Conservation (phyloP, 1,139 yeast species). For the Pneumocystis canis region DNA sequence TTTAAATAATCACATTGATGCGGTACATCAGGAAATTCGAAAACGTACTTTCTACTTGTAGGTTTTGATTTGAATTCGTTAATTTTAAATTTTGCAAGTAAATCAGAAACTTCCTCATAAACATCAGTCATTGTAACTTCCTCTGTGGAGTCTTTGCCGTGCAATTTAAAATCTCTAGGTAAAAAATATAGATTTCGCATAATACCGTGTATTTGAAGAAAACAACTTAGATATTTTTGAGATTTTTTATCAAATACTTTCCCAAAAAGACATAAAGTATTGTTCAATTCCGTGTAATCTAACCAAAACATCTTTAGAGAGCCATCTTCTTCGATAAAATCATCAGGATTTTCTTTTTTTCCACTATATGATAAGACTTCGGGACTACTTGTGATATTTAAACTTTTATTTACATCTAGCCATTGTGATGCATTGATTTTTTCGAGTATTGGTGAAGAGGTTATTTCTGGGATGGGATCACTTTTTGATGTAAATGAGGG, state of each 20-base stretch:
- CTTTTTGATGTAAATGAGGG: constrained; percentile 1
- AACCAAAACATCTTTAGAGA: constrained; percentile 72
- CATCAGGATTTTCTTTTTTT: constrained; percentile 11
- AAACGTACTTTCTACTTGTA: constrained; percentile 67
- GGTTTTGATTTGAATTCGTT: constrained; percentile 54
- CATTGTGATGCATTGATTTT: constrained; percentile 12
- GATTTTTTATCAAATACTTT: constrained; percentile 41
- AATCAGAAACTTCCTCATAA: constrained; percentile 56
- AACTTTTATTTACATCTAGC: constrained; percentile 7
- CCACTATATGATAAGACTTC: not conserved
- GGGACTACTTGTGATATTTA: constrained; percentile 4
- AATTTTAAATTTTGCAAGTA: constrained; percentile 50
- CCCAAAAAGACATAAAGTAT: constrained; percentile 65
- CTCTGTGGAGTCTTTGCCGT: constrained; percentile 19
- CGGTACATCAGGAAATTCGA: constrained; percentile 71
- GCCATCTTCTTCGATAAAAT: constrained; percentile 26
- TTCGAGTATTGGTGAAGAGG: constrained; percentile 15
- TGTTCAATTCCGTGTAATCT: constrained; percentile 70
- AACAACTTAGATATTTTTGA: constrained; percentile 47
- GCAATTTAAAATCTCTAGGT: constrained; percentile 38
- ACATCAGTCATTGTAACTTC: constrained; percentile 48
- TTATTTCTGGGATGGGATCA: not conserved
- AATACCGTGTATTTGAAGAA: constrained; percentile 61
- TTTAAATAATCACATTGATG: constrained; percentile 67
- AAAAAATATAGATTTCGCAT: constrained; percentile 61